phyloP scores from a whole-genome alignment of 1,284 basidiomycete genomes.

The Clitocybe nebularis region DNA sequence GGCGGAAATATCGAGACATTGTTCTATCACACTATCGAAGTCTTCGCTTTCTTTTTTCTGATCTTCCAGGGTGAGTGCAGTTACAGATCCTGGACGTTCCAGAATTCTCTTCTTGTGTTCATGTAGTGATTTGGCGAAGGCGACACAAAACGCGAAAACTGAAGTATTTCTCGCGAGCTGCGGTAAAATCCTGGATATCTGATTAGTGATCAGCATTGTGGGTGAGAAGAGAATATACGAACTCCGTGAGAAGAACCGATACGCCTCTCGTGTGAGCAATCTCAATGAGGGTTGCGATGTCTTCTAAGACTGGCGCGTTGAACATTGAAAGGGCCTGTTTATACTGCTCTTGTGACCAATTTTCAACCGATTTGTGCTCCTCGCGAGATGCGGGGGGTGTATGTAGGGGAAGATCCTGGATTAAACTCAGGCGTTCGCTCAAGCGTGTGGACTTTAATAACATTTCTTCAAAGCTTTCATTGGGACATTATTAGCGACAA shows the following conservation, averaged over 20 bases:
- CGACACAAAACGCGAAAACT: constrained; percentile 18
- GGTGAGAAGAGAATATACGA: constrained; percentile 5
- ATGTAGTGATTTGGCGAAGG: constrained; percentile 17
- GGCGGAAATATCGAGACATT: constrained; percentile 13
- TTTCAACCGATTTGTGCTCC: constrained; percentile 10
- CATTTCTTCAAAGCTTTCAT: constrained; percentile 20
- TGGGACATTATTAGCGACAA: not conserved
- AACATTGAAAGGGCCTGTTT: constrained; percentile 15
- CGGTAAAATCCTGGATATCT: constrained; percentile 16
- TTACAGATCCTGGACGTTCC: not conserved
- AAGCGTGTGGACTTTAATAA: constrained; percentile 11
- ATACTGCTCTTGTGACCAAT: constrained; percentile 18
- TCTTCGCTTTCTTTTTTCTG: not conserved
- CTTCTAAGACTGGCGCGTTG: constrained; percentile 10
- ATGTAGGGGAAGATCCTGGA: constrained; percentile 14
- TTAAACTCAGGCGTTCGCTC: constrained; percentile 15
- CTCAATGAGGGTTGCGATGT: constrained; percentile 20
- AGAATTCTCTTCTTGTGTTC: constrained; percentile 10
- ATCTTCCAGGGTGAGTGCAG: not conserved
- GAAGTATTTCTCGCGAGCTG: constrained; percentile 16
- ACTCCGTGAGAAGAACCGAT: constrained; percentile 14
- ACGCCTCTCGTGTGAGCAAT: constrained; percentile 15
- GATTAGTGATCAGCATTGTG: constrained; percentile 4
- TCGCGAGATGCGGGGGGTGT: constrained; percentile 7
- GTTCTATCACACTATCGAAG: constrained; percentile 13